Evolutionary conservation across 495 filamentous ascomycete genomes (phyloP).

Genomic region (Talaromyces liani): DNA sequence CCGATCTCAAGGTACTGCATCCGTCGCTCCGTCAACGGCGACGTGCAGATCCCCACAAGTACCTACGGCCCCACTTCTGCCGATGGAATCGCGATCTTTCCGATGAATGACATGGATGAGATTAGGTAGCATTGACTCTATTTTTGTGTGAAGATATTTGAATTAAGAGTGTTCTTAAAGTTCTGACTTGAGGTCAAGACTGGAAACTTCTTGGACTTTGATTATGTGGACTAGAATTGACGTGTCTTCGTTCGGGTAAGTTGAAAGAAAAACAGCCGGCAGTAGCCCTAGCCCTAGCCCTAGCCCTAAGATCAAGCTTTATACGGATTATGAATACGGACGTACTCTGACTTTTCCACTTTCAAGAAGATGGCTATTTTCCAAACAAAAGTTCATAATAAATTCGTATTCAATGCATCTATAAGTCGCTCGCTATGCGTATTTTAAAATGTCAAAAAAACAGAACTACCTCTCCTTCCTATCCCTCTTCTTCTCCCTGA

Average conservation of each 20-base stretch:
- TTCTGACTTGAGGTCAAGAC: background rate
- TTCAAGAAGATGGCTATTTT: no score
- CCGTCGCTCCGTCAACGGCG: background rate
- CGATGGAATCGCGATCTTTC: background rate
- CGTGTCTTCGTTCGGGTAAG: no score
- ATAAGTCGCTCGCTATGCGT: background rate
- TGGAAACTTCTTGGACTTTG: background rate
- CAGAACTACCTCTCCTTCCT: background rate
- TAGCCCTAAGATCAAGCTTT: no score
- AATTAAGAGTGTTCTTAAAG: no score
- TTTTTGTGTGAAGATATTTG: background rate
- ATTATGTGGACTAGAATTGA: background rate
- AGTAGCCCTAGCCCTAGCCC: no score
- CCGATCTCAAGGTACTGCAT: background rate
- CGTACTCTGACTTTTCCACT: no score
- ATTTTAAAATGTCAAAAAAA: background rate
- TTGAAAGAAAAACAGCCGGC: no score
- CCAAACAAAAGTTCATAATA: no score
- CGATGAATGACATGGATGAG: background rate
- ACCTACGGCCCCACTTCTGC: background rate
- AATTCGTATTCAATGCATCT: background rate
- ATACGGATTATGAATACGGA: no score
- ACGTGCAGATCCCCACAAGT: no score
- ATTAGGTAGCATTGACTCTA: background rate
- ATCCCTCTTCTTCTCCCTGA: slow-evolving; percentile 4